These are phyloP conservation scores for Penicillium sp. DNA, from an alignment of 2,329 filamentous ascomycete genomes.

Conservation along the genomic window DNA sequence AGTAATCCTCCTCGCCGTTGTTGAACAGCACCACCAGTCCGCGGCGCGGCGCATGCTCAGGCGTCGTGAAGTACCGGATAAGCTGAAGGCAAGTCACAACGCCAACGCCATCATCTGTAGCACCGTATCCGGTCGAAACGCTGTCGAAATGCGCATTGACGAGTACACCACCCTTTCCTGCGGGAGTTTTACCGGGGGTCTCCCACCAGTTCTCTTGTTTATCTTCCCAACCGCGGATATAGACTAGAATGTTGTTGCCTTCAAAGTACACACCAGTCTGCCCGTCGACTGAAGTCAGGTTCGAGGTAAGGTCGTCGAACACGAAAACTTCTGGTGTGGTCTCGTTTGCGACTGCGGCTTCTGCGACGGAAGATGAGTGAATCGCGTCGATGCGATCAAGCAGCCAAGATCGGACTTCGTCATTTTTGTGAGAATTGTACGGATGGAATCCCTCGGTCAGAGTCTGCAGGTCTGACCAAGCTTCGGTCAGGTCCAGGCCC, in stretches of 20 bases:
- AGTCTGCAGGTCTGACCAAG: conserved; percentile 78
- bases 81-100: conserved; percentile 85
- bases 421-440: conserved; percentile 83
- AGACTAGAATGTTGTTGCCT: conserved; percentile 87
- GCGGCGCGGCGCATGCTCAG: conserved; percentile 69
- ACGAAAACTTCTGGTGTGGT: conserved; percentile 52
- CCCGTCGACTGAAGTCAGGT: conserved; percentile 67
- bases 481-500: conserved; percentile 79
- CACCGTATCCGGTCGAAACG: conserved; percentile 87
- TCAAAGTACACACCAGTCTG: conserved; percentile 75
- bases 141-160: conserved; percentile 96
- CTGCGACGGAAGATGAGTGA: conserved; percentile 56
- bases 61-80: conserved; percentile 77
- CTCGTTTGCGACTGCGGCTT: conserved; percentile 25
- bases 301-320: conserved; percentile 77
- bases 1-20: conserved; percentile 91
- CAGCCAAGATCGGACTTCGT: conserved; percentile 74
- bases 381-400: conserved; percentile 70
- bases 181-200: conserved; percentile 48
- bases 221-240: conserved; percentile 80
- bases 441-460: conserved; percentile 79
- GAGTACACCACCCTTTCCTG: conserved; percentile 73
- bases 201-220: conserved; percentile 74
- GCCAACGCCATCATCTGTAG: conserved; percentile 90
- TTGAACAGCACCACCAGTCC: conserved; percentile 86